Conservation (phyloP, 805 yeast genomes). For the Cyberlindnera meyerae region DNA sequence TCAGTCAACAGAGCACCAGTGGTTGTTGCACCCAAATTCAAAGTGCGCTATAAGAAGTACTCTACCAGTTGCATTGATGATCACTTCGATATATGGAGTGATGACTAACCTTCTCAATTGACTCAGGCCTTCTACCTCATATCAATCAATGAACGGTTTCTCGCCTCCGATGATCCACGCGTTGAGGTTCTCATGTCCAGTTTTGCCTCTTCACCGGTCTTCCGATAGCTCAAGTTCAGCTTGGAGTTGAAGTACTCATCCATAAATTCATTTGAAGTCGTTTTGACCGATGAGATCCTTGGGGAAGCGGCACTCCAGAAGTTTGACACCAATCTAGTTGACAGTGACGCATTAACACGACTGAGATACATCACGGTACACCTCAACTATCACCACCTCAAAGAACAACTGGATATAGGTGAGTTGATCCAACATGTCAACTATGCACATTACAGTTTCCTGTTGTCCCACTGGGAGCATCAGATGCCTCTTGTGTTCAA, state of each 20-base stretch:
- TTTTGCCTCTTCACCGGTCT: slow-evolving; percentile 1
- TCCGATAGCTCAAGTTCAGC: slow-evolving; percentile 5
- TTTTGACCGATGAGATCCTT: slow-evolving; percentile 6
- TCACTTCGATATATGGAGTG: too few relatives aligned
- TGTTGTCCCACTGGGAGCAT: slow-evolving; percentile 27
- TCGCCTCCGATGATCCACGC: slow-evolving; percentile 9
- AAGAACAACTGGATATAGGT: too few relatives aligned
- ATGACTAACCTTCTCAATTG: too few relatives aligned
- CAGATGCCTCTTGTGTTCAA: slow-evolving; percentile 32
- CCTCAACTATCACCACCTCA: background rate
- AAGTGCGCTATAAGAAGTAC: slow-evolving; percentile 4
- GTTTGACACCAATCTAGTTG: slow-evolving; percentile 7
- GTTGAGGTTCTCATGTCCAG: slow-evolving; percentile 8
- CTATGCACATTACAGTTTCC: slow-evolving; percentile 8
- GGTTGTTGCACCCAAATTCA: slow-evolving; percentile 9
- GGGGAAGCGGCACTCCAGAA: slow-evolving; percentile 7
- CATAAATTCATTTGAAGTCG: slow-evolving; percentile 11
- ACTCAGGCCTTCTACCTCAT: slow-evolving; percentile 10
- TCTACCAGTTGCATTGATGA: background rate
- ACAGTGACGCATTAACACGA: slow-evolving; percentile 3
- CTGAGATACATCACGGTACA: slow-evolving; percentile 9
- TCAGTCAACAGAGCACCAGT: slow-evolving; percentile 4
- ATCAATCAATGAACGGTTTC: slow-evolving; percentile 10
- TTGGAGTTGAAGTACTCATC: slow-evolving; percentile 8
- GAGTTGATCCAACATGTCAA: slow-evolving; percentile 7